Base-by-base conservation (phyloP, 176 grass and related monocot genomes). In the Carex parvula region DNA sequence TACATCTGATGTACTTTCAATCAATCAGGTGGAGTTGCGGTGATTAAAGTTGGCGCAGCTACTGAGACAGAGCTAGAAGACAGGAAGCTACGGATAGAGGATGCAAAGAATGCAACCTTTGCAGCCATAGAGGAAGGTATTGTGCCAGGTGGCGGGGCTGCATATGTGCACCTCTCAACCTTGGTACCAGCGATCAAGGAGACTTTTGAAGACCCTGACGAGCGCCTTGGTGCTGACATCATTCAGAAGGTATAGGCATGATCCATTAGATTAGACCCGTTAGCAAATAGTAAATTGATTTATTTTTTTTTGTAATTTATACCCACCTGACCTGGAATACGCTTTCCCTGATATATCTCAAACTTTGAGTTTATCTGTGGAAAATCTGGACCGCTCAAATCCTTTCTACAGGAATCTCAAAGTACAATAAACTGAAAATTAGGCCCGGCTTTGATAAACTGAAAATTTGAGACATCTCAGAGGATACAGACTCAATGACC, bases 51-150 rank as follows among this genome's bases (percentile, higher is more conserved):
- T 42, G 94, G 94, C 42, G 94, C 94, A 3, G 91, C 92, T 15
- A 97, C 94, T 0, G 92, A 97, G 85, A 90, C 94, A 55, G 94
- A 97, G 72, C 90, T 97, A 3, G 94, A 97, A 85, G 94, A 97
- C 77, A 90, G 92, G 85, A 97, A 97, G 83, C 87, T 97, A 61
- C 88, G 92, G 12, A 88, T 97, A 32, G 94, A 97, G 89, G 94
- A 97, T 48, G 94, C 92, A 4, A 97, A 97, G 79, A 97, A 97
- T 66, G 94, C 94, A 14, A 97, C 94, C 35, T 97, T 97, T 63
- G 94, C 94, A 4, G 94, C 92, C 41, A 97, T 94, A 60, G 92
- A 97, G 85, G 94, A 97, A 89, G 94, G 94, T 18, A 97, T 92
- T 66, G 94, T 94, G n/a, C 94, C 94, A 42, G 94, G 94, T 64